Evolutionary conservation across 2,329 filamentous ascomycete genomes (phyloP), one percentile per base, ranked within the genome.

Genomic region (Diaporthe ampelina): DNA sequence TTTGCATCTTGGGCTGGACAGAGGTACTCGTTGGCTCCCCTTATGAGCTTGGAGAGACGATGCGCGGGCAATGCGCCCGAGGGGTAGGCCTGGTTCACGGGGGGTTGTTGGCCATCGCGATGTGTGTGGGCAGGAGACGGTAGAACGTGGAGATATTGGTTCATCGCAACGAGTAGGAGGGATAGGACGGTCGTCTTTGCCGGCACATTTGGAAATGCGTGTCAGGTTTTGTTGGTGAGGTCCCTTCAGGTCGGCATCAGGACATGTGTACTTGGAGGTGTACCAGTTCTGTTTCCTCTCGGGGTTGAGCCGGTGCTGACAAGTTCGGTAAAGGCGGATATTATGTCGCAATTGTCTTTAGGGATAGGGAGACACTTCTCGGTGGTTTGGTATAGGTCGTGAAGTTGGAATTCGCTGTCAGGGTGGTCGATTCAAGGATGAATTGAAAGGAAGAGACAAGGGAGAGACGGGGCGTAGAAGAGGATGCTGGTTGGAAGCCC

Each of bases 1-100:
- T 89, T 80, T n/a, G 88, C 89, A 83, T 91, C 89, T 74, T 85
- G 86, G 77, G 87, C 87, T 70, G 85, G 85, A n/a, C 84, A 80
- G 68, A 87, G 81, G 17, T 84, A 79, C 70, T 84, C 82, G 73
- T 86, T 84, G 54, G 85, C 86, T 13, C 75, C 71, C n/a, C 75
- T 78, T 26, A 81, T 70, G 45, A 81, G 72, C 67, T 69, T 77
- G 3, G 79, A 76, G 19, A 81, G 73, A 6, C 76, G 76, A 17
- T 74, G 73, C 10, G 58, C 70, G 73, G 45, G 69, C 52, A 59
- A 71, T 26, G 63, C 52, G 58, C 63, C 70, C 4, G 69, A 45
- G 17, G 69, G 32, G 40, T 63, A 35, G 15, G 67, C 50, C 58
- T 75, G 63, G 35, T 70, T 73, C 7, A 32, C 40, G 37, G 69